Base-by-base conservation (phyloP, 1,284 basidiomycete genomes). In the Moniliella sp. region DNA sequence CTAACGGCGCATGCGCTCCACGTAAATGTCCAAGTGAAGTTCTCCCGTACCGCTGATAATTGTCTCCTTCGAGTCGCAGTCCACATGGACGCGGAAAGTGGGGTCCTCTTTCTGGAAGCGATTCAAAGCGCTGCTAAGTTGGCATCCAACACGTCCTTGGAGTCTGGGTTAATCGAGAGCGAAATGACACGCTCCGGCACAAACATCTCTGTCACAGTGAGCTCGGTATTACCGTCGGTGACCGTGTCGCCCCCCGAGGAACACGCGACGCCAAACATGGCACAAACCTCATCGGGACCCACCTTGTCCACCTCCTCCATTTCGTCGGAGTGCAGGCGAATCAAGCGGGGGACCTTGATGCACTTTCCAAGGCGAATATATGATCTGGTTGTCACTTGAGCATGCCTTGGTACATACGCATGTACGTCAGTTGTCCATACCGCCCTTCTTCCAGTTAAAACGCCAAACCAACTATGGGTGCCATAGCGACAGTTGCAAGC, bases 31-130 rank as follows among this genome's bases (percentile, higher is more conserved):
- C 15, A 99, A 72, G 60, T 99, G 91, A 7, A 99, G 72, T 64
- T 99, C 91, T 16, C 88, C 91, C 91, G 97, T 99, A 12, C 91
- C 91, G 18, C 82, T 88, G 43, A 99, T 94, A 62, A 99, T 99
- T n/a, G 91, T 97, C 77, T 97, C 91, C 64, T 86, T 81, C 50
- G 78, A 82, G 59, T 93, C 84, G 19, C 69, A 63, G 63, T 99
- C 91, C 36, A 97, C 72, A 61, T 94, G 88, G 1, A 97, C 88
- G 33, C 78, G 75, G 75, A 99, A 99, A 0, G 91, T 99, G 1
- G 91, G 91, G 62, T 97, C 91, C 61, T 99, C 91, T 64, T 88
- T 91, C 64, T 91, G 79, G 75, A 99, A 99, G 25, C 88, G 76
- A 61, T 91, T 88, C 31, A 99, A 31, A 99, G 71, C 1, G 88